Conservation (phyloP, 495 filamentous ascomycete genomes). For the Friedmanniomyces simplex region DNA sequence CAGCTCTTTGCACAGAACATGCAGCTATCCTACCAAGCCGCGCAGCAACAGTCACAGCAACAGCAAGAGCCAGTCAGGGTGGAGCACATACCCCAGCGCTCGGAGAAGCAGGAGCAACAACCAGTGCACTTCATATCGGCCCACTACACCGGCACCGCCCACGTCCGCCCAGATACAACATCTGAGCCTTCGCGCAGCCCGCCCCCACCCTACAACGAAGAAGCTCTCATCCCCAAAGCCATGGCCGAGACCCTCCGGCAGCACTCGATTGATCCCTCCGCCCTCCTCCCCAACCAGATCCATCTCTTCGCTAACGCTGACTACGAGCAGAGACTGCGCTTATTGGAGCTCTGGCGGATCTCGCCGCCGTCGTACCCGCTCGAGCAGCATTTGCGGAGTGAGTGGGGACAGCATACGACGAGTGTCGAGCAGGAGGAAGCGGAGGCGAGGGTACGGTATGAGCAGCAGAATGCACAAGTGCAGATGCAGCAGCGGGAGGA, state of each 20-base stretch:
- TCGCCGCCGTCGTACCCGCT: slow-evolving; percentile 24
- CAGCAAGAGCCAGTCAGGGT: neutral
- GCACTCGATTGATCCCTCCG: slow-evolving; percentile 30
- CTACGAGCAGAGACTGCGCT: slow-evolving; percentile 30
- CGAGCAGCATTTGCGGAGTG: slow-evolving; percentile 5
- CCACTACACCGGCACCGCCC: slow-evolving; percentile 33
- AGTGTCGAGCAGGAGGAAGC: slow-evolving; percentile 31
- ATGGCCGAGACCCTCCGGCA: slow-evolving; percentile 24
- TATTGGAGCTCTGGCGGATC: slow-evolving; percentile 35
- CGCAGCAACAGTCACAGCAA: slow-evolving; percentile 8
- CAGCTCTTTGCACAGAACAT: slow-evolving; percentile 30
- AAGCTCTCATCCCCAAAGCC: slow-evolving; percentile 9
- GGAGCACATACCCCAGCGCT: slow-evolving; percentile 1
- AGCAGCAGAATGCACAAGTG: slow-evolving; percentile 6
- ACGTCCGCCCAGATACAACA: slow-evolving; percentile 23
- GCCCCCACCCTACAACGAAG: slow-evolving; percentile 16
- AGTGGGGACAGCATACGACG: slow-evolving; percentile 23
- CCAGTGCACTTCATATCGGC: slow-evolving; percentile 29
- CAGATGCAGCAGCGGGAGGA: neutral
- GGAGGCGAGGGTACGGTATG: slow-evolving; percentile 30
- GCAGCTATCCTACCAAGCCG: slow-evolving; percentile 19
- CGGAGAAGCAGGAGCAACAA: slow-evolving; percentile 8
- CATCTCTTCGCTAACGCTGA: slow-evolving; percentile 32
- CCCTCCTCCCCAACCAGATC: slow-evolving; percentile 31
- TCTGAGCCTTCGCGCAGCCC: slow-evolving; percentile 20